Conservation (phyloP, 805 yeast species). For the Sugiyamaella americana region DNA sequence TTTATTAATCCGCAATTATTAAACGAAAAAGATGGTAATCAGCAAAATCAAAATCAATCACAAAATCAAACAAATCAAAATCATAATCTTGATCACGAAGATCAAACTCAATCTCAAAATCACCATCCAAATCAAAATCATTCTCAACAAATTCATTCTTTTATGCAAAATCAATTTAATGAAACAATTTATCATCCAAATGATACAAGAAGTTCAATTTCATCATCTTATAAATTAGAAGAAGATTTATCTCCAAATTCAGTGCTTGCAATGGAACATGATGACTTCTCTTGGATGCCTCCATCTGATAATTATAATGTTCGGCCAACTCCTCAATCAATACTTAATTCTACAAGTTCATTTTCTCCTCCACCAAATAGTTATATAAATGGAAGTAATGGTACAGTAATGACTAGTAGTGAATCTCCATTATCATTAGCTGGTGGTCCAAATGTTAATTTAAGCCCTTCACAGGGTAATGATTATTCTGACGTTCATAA, state of each 20-base stretch:
- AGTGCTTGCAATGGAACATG: conserved; percentile 10
- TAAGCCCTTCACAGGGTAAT: neutral
- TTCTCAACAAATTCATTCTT: neutral
- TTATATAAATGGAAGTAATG: neutral
- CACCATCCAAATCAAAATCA: conserved; percentile 4
- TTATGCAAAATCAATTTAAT: neutral
- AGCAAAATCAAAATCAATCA: conserved; percentile 2
- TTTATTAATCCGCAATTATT: conserved; percentile 25
- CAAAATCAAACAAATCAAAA: conserved; percentile 3
- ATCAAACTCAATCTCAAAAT: conserved; percentile 15
- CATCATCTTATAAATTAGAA: conserved; percentile 6
- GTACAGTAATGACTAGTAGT: neutral
- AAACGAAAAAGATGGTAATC: conserved; percentile 9
- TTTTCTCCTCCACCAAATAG: conserved; percentile 13
- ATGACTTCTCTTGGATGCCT: conserved; percentile 21
- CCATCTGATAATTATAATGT: conserved; percentile 8
- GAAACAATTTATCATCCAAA: neutral
- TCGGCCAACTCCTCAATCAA: conserved; percentile 11
- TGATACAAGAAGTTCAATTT: neutral
- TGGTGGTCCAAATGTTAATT: neutral
- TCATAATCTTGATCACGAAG: conserved; percentile 10
- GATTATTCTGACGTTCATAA: neutral
- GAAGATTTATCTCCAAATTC: conserved; percentile 18
- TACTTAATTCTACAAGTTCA: conserved; percentile 8
- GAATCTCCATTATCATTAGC: conserved; percentile 9